phyloP scores from a whole-genome alignment of 495 filamentous ascomycete genomes.

The Aspergillus sclerotiicarbonarius region DNA sequence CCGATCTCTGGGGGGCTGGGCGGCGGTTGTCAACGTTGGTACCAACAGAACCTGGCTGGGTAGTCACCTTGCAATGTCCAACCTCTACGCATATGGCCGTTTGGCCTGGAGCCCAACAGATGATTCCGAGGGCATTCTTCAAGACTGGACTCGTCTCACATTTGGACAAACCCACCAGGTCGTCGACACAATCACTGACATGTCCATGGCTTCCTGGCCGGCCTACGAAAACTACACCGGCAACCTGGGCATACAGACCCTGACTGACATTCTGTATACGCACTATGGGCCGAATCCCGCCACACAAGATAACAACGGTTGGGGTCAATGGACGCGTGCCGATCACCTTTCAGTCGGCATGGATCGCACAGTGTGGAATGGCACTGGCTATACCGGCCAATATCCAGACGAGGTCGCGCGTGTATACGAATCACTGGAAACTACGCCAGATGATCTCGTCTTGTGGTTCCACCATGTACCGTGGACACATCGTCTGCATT shows the following conservation, averaged over 20 bases:
- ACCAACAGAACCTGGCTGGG: conserved; percentile 67
- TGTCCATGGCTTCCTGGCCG: conserved; percentile 69
- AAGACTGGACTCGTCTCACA: conserved; percentile 67
- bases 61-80: conserved; percentile 66
- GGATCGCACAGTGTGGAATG: conserved; percentile 67
- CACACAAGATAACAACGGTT: conserved; percentile 65
- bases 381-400: conserved; percentile 63
- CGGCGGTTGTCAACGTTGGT: conserved; percentile 69
- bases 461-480: conserved; percentile 77
- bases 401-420: conserved; percentile 60
- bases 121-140: conserved; percentile 47
- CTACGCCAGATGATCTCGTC: conserved; percentile 66
- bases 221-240: conserved; percentile 70
- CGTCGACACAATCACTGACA: conserved; percentile 55
- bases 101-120: conserved; percentile 59
- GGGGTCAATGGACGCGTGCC: conserved; percentile 73
- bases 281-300: conserved; percentile 68
- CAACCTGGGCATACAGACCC: conserved; percentile 68
- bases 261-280: conserved; percentile 64
- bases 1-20: conserved; percentile 57
- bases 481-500: conserved; percentile 63
- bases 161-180: conserved; percentile 55
- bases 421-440: conserved; percentile 57
- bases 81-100: conserved; percentile 67
- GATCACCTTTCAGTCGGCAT: conserved; percentile 60